Conservation (phyloP, 192 early-diverging fungal species). For the Backusella tuberculispora region DNA sequence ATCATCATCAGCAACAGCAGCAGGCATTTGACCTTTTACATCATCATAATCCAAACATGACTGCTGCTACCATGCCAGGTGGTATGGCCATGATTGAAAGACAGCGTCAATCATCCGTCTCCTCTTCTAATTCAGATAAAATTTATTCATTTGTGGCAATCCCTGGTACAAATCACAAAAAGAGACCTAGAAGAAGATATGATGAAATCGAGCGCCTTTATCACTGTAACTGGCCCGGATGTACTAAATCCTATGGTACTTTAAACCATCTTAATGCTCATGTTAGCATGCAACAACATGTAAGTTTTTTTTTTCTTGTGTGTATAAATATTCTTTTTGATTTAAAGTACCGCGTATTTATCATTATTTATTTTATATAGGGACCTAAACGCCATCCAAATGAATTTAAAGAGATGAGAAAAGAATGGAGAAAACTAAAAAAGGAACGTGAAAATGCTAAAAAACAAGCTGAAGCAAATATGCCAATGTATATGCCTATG, state of each 20-base stretch:
- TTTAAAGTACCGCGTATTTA: not conserved
- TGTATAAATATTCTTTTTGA: not conserved
- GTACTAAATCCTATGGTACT: constrained; percentile 63
- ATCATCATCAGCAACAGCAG: not conserved
- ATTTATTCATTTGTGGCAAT: constrained; percentile 51
- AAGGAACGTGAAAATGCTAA: constrained; percentile 44
- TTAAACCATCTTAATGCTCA: constrained; percentile 66
- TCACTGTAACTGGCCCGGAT: constrained; percentile 55
- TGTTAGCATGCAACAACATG: constrained; percentile 64
- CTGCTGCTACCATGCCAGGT: not conserved
- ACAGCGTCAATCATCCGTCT: constrained; percentile 11
- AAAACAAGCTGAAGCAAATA: constrained; percentile 28
- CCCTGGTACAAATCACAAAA: constrained; percentile 58
- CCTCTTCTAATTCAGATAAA: constrained; percentile 21
- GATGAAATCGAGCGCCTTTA: constrained; percentile 67
- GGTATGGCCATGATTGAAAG: not conserved
- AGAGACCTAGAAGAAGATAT: constrained; percentile 58
- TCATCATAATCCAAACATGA: too few species aligned
- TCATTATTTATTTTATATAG: not conserved
- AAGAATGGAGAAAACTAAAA: constrained; percentile 58
- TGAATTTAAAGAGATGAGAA: constrained; percentile 62
- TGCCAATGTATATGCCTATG: constrained; percentile 19
- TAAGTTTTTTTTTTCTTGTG: constrained; percentile 18
- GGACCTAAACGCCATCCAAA: constrained; percentile 60
- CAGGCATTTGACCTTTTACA: not conserved